phyloP scores from a whole-genome alignment of 169 alveolate species.

The Plasmodium chabaudi region DNA sequence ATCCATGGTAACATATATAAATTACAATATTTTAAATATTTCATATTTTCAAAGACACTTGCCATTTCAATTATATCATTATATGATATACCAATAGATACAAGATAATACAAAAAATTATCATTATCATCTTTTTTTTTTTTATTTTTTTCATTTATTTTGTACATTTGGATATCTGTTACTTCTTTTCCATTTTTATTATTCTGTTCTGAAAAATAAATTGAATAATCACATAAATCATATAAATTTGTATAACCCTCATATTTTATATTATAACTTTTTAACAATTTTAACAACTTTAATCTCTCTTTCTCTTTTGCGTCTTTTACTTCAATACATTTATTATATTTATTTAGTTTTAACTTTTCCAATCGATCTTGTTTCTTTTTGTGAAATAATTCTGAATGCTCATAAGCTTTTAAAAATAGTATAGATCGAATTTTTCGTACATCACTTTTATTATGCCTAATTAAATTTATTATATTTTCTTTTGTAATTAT shows the following conservation, averaged over 20 bases:
- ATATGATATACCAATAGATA: constrained; percentile 49
- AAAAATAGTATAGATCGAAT: constrained; percentile 30
- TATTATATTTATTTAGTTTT: constrained; percentile 7
- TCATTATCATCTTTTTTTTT: constrained; percentile 27
- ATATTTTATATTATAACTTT: constrained; percentile 54
- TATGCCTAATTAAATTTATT: constrained; percentile 27
- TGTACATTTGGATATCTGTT: too few species aligned
- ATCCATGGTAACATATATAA: constrained; percentile 68
- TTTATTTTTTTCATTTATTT: not conserved
- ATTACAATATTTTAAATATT: constrained; percentile 45
- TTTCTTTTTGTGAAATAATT: constrained; percentile 38
- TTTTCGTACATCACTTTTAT: constrained; percentile 31
- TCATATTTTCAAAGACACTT: constrained; percentile 43
- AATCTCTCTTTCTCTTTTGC: constrained; percentile 38
- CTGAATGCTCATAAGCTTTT: constrained; percentile 63
- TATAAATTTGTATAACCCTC: constrained; percentile 33
- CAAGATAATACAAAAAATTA: constrained; percentile 39
- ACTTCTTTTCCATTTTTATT: too few species aligned
- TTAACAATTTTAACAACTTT: constrained; percentile 36
- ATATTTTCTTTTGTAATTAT: constrained; percentile 36
- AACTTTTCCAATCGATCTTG: constrained; percentile 20
- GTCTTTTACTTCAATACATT: constrained; percentile 15
- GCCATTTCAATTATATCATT: constrained; percentile 60
- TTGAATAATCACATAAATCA: constrained; percentile 38
- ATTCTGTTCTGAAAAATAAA: constrained; percentile 30